Base-by-base conservation (phyloP, 805 yeast species). In the Metschnikowia vanudenii region DNA sequence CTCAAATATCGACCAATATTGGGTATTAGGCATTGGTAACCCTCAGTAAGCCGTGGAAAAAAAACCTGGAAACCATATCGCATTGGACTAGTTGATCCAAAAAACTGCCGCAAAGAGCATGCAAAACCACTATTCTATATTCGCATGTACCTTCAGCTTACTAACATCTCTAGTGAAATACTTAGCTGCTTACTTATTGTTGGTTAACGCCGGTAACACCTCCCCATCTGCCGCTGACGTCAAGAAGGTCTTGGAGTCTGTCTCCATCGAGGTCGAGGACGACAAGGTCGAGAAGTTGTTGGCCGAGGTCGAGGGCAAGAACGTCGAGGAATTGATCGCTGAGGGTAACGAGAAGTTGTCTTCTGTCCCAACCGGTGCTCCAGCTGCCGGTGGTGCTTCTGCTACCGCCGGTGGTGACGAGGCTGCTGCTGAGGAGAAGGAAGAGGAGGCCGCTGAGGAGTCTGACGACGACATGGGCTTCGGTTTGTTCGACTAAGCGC, bases 111-210 rank as follows among this genome's bases (percentile, higher is more conserved):
- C 5, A 26, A 26, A 6, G 28, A 5, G 7, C 28, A 26, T 26
- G 3, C 8, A 10, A 26, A 6, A 5, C 11, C 28, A 26, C 10
- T 3, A 3, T 26, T 26, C 11, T 26, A 26, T 3, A 5, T 3
- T 3, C 28, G 3, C 7, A 26, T 17, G 4, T 14, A 2, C 2
- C 16, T 9, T 16, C 16, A 31, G 17, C 4, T 16, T 61, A 62
- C 68, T 63, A 63, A 64, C 67, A 26, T n/a, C 2, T 22, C 30
- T 41, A 68, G 71, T 69, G 75, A 69, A 69, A 68, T 69, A 69
- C 73, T 65, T 69, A 62, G 75, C 75, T 64, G 75, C 75, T 60
- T 69, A 69, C 72, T 68, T 69, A 62, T 68, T 69, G 65, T 69
- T 69, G 65, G 71, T 68, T 55, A 68, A 68, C 70, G 74, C 73